Evolutionary conservation across 2,329 filamentous ascomycete species (phyloP).

Genomic region (Cordyceps fumosorosea): DNA sequence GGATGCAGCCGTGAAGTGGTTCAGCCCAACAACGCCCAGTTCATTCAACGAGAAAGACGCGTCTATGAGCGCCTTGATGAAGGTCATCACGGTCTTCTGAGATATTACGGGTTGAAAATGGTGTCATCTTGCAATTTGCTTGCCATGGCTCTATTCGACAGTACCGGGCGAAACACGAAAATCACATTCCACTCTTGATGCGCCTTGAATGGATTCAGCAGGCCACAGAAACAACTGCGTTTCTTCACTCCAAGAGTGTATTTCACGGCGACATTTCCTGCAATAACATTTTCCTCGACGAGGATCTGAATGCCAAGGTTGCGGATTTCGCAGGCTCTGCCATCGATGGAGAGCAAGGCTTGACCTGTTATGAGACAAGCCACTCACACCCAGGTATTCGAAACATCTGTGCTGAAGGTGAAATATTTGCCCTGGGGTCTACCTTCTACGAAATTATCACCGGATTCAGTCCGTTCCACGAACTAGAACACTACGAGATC

Average conservation of each 20-base stretch:
- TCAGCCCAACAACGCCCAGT: too few relatives aligned
- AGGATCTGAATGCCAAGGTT: not conserved
- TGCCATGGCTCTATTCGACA: too few relatives aligned
- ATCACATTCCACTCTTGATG: too few relatives aligned
- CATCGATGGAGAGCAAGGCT: not conserved
- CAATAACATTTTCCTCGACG: not conserved
- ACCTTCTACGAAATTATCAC: slow-evolving; percentile 10
- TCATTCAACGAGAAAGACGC: too few relatives aligned
- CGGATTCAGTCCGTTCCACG: not conserved
- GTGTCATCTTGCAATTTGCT: too few relatives aligned
- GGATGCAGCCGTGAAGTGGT: too few relatives aligned
- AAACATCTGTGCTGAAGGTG: not conserved
- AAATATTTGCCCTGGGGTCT: slow-evolving; percentile 12
- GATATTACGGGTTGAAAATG: too few relatives aligned
- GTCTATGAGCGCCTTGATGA: too few relatives aligned
- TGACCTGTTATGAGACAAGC: not conserved
- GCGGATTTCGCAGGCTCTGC: not conserved
- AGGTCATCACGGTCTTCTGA: too few relatives aligned
- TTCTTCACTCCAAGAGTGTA: not conserved
- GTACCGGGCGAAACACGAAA: too few relatives aligned
- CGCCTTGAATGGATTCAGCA: not conserved
- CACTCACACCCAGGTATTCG: not conserved
- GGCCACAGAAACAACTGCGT: not conserved
- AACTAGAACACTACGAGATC: not conserved
- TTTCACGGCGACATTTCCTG: not conserved